Evolutionary conservation across 169 alveolate species (phyloP).

Genomic region (Plasmodium falciparum): DNA sequence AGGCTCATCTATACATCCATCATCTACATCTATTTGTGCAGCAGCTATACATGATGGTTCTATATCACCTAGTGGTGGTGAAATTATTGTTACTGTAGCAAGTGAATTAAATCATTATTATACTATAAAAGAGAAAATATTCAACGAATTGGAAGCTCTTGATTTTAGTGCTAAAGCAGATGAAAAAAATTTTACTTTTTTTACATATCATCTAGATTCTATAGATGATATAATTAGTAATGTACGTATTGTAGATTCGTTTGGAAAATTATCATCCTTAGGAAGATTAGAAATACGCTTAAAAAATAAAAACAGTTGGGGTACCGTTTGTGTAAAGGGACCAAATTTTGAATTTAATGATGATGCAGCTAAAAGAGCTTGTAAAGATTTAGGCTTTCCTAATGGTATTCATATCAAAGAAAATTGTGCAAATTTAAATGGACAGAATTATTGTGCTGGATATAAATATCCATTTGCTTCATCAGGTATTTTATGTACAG

Average conservation of each 20-base stretch:
- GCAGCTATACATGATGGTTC: constrained; percentile 92
- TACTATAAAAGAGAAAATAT: constrained; percentile 66
- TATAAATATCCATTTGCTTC: constrained; percentile 85
- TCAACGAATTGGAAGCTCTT: constrained; percentile 70
- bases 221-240: constrained; percentile 89
- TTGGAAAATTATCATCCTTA: constrained; percentile 86
- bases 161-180: constrained; percentile 80
- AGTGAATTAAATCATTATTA: constrained; percentile 84
- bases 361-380: constrained; percentile 89
- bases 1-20: constrained; percentile 90
- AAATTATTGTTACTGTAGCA: constrained; percentile 86
- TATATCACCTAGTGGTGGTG: constrained; percentile 90
- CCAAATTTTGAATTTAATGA: constrained; percentile 82
- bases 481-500: constrained; percentile 88
- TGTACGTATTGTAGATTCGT: constrained; percentile 92
- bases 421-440: constrained; percentile 85
- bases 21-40: constrained; percentile 91
- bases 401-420: constrained; percentile 85
- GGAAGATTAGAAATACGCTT: constrained; percentile 89
- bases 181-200: constrained; percentile 78
- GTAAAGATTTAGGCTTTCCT: constrained; percentile 89
- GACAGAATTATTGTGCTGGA: constrained; percentile 89
- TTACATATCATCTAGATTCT: constrained; percentile 83
- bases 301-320: constrained; percentile 78
- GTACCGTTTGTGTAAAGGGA: constrained; percentile 87